Evolutionary conservation across 305 asterid species (phyloP).

Genomic region (Fraxinus sp.): DNA sequence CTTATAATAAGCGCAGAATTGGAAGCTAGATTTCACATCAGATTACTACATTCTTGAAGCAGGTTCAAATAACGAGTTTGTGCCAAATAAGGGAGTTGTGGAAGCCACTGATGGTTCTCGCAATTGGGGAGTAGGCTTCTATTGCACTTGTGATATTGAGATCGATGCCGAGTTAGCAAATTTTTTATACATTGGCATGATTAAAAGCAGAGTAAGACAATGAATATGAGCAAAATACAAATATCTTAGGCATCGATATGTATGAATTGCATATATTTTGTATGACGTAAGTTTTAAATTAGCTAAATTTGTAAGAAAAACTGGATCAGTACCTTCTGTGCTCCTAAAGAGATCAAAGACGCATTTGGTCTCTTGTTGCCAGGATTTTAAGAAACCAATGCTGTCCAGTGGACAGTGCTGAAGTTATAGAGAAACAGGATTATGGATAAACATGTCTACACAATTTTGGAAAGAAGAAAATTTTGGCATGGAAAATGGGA

Average conservation of each 20-base stretch:
- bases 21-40: background rate
- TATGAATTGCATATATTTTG: background rate
- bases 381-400: background rate
- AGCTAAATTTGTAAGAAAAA: background rate
- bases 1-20: background rate
- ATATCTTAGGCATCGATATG: background rate
- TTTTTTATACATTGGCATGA: background rate
- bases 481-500: background rate
- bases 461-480: background rate
- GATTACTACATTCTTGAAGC: background rate
- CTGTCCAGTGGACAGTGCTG: background rate
- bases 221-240: background rate
- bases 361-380: background rate
- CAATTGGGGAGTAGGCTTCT: background rate
- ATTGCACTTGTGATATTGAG: background rate
- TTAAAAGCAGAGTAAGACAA: background rate
- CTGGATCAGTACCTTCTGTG: background rate
- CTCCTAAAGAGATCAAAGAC: background rate
- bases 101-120: background rate
- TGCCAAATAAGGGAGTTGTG: background rate
- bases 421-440: background rate
- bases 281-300: background rate
- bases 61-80: background rate
- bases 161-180: background rate
- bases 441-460: background rate